phyloP scores from a whole-genome alignment of 225 moss, liverwort and hornwort species.

The Bryoerythrophyllum caledonicum region DNA sequence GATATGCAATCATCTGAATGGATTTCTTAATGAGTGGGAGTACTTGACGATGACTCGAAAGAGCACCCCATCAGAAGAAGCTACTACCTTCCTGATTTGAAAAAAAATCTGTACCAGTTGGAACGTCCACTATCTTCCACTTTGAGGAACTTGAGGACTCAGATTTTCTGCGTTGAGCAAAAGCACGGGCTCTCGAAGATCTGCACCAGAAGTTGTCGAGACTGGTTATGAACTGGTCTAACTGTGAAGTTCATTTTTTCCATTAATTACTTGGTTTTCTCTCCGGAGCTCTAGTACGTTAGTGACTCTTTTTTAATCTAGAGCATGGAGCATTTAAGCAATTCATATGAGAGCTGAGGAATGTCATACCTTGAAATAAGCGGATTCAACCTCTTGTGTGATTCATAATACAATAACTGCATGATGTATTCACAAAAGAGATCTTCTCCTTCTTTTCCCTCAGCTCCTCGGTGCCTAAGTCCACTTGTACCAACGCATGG shows the following conservation, averaged over 20 bases:
- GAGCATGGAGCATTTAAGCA: neutral
- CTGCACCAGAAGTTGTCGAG: conserved; percentile 45
- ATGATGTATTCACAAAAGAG: conserved; percentile 70
- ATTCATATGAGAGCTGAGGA: neutral
- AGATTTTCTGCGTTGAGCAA: conserved; percentile 68
- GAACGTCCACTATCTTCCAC: conserved; percentile 22
- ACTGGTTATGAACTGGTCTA: neutral
- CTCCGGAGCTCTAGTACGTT: neutral
- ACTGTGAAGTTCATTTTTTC: neutral
- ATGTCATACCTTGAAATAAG: conserved; percentile 75
- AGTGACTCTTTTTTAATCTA: neutral
- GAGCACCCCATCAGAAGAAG: too few relatives aligned
- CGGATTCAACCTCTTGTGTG: conserved; percentile 77
- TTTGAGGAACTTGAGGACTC: conserved; percentile 25
- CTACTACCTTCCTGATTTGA: too few relatives aligned
- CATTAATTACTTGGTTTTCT: too few relatives aligned
- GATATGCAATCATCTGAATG: too few relatives aligned
- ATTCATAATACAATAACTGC: conserved; percentile 85
- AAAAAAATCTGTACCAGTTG: too few relatives aligned
- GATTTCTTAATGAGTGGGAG: too few relatives aligned
- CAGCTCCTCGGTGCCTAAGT: conserved; percentile 82
- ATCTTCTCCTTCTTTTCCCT: conserved; percentile 88
- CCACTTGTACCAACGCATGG: conserved; percentile 52
- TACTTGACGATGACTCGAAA: neutral
- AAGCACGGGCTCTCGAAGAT: conserved; percentile 87